Evolutionary conservation across 2,329 filamentous ascomycete species (phyloP).

Genomic region (Nigrospora oryzae): DNA sequence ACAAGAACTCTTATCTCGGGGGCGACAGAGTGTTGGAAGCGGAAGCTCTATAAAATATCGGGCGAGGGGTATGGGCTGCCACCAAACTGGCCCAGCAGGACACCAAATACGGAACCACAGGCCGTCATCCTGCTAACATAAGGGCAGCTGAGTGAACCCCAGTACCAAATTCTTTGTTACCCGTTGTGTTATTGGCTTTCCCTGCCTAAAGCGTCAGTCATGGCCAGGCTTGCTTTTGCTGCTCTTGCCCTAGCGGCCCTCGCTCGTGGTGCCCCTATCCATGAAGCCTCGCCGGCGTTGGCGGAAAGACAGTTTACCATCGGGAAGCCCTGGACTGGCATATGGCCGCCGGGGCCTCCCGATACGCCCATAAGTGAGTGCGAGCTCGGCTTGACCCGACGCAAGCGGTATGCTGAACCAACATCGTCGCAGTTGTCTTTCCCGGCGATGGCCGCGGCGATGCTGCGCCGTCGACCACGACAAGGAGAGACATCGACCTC

Average conservation of each 20-base stretch:
- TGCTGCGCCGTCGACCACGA: not conserved
- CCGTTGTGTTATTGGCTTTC: not conserved
- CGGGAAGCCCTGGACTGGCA: slow-evolving; percentile 12
- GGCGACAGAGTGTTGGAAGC: slow-evolving; percentile 2
- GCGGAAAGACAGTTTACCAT: slow-evolving; percentile 11
- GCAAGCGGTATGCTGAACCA: slow-evolving; percentile 9
- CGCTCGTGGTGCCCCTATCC: slow-evolving; percentile 15
- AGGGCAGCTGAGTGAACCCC: too few relatives aligned
- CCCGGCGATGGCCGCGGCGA: not conserved
- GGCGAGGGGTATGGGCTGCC: too few relatives aligned
- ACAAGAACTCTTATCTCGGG: slow-evolving; percentile 10
- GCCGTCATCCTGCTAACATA: too few relatives aligned
- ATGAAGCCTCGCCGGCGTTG: slow-evolving; percentile 13
- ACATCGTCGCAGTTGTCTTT: not conserved
- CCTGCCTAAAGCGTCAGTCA: slow-evolving; percentile 4
- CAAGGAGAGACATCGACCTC: slow-evolving; percentile 2
- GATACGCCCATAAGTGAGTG: slow-evolving; percentile 4
- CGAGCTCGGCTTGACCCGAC: slow-evolving; percentile 9
- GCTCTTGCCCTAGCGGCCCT: slow-evolving; percentile 19
- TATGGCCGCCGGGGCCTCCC: slow-evolving; percentile 3
- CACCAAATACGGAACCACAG: too few relatives aligned
- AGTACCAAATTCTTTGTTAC: not conserved
- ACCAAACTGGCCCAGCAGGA: too few relatives aligned
- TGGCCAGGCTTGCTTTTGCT: slow-evolving; percentile 13
- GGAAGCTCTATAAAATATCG: not conserved